phyloP scores from a whole-genome alignment of 2,329 filamentous ascomycete genomes.

The Penicillium olsonii region DNA sequence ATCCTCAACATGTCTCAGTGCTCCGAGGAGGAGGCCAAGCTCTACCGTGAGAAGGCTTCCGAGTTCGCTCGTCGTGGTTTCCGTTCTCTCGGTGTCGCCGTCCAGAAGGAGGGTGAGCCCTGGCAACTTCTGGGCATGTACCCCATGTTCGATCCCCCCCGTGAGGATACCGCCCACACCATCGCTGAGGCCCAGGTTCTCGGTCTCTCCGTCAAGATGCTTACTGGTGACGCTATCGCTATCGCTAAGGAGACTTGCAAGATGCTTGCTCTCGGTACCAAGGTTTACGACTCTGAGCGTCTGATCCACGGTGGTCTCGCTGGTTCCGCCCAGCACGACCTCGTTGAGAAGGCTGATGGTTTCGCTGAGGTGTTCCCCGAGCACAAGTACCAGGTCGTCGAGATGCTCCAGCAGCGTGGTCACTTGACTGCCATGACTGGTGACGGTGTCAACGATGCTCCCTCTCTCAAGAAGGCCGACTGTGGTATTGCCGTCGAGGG shows the following conservation, averaged over 20 bases:
- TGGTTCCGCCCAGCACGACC: constrained; percentile 69
- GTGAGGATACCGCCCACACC: constrained; percentile 76
- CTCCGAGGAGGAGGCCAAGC: constrained; percentile 62
- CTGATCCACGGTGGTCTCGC: constrained; percentile 74
- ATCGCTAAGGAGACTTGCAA: constrained; percentile 82
- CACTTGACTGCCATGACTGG: constrained; percentile 75
- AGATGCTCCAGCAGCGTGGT: constrained; percentile 73
- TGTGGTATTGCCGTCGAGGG: constrained; percentile 75
- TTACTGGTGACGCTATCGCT: constrained; percentile 76
- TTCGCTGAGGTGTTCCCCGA: constrained; percentile 75
- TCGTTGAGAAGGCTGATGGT: constrained; percentile 73
- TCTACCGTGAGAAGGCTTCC: constrained; percentile 71
- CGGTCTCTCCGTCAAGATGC: constrained; percentile 77
- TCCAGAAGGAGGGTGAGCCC: constrained; percentile 72
- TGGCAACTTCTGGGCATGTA: constrained; percentile 76
- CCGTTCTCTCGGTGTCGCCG: constrained; percentile 75
- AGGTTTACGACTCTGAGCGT: constrained; percentile 78
- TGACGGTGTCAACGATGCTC: constrained; percentile 74
- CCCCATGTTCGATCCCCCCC: constrained; percentile 78
- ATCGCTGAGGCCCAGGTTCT: constrained; percentile 74
- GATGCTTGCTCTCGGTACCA: constrained; percentile 75
- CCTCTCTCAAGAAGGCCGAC: constrained; percentile 72
- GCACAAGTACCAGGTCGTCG: constrained; percentile 75
- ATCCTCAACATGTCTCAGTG: constrained; percentile 70
- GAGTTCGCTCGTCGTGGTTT: constrained; percentile 79